phyloP scores from a whole-genome alignment of 257 asterid species.

The Ballota nigra region DNA sequence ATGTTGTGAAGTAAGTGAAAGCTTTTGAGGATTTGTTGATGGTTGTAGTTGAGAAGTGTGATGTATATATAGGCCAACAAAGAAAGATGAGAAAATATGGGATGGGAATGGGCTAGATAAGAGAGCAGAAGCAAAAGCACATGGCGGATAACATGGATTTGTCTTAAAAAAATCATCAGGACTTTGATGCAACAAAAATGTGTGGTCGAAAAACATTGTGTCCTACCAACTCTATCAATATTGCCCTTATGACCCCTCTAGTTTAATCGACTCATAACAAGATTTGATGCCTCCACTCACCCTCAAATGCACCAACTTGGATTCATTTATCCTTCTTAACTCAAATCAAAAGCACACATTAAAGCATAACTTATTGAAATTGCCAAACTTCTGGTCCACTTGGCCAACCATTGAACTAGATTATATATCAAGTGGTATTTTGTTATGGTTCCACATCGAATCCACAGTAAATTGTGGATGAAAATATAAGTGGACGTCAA shows the following conservation, averaged over 20 bases:
- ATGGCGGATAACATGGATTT: constrained; percentile 20
- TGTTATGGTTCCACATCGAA: no score
- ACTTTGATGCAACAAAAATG: background rate
- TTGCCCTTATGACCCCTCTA: background rate
- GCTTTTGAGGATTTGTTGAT: background rate
- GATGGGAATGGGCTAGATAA: background rate
- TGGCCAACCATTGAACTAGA: no score
- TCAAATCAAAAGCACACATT: background rate
- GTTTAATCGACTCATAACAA: background rate
- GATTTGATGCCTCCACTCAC: background rate
- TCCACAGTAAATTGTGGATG: no score
- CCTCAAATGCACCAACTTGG: background rate
- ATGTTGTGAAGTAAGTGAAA: no score
- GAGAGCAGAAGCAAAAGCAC: background rate
- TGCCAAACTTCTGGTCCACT: no score
- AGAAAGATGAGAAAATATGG: background rate
- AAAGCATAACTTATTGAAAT: background rate
- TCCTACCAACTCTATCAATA: background rate
- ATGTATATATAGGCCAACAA: background rate
- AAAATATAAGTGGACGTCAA: no score
- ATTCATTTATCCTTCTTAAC: background rate
- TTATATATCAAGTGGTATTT: no score
- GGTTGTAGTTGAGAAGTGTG: background rate
- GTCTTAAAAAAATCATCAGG: background rate
- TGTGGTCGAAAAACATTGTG: background rate